Conservation (phyloP, 352 stramenopile species). For the Pseudoperonospora humuli region DNA sequence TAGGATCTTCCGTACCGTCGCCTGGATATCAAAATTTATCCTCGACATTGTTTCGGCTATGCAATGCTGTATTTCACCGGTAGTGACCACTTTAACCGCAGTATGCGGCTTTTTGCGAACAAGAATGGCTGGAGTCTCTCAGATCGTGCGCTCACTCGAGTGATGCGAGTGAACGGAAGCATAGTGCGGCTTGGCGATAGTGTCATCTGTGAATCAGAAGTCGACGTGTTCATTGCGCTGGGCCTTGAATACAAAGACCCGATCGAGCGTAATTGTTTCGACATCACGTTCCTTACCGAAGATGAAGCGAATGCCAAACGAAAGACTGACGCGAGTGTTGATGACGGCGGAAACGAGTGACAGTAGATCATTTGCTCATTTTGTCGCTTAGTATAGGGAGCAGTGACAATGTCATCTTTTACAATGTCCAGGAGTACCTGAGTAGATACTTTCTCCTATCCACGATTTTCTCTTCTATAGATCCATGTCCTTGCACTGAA, state of each 20-base stretch:
- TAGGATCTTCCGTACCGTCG: conserved; percentile 50
- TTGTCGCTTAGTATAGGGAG: too few relatives aligned
- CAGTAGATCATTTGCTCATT: neutral
- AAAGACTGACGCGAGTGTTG: conserved; percentile 7
- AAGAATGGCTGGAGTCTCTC: conserved; percentile 76
- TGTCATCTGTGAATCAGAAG: conserved; percentile 71
- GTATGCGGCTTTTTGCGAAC: conserved; percentile 72
- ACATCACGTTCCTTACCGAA: conserved; percentile 76
- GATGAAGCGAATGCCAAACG: conserved; percentile 53
- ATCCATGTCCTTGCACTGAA: too few relatives aligned
- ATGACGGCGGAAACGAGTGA: conserved; percentile 4
- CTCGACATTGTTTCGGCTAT: conserved; percentile 68
- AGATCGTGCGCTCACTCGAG: conserved; percentile 54
- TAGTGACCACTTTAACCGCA: conserved; percentile 88
- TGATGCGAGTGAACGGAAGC: conserved; percentile 45
- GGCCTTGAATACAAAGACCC: conserved; percentile 81
- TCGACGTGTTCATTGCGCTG: conserved; percentile 81
- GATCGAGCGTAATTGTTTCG: conserved; percentile 68
- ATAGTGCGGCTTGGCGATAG: conserved; percentile 58
- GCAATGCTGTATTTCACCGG: conserved; percentile 88
- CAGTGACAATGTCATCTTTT: too few relatives aligned
- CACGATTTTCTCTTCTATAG: too few relatives aligned
- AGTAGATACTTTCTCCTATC: too few relatives aligned
- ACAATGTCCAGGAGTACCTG: too few relatives aligned
- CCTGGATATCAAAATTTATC: conserved; percentile 85